phyloP scores from a whole-genome alignment of 805 yeast genomes.

The Cyberlindnera xylosilytica region DNA sequence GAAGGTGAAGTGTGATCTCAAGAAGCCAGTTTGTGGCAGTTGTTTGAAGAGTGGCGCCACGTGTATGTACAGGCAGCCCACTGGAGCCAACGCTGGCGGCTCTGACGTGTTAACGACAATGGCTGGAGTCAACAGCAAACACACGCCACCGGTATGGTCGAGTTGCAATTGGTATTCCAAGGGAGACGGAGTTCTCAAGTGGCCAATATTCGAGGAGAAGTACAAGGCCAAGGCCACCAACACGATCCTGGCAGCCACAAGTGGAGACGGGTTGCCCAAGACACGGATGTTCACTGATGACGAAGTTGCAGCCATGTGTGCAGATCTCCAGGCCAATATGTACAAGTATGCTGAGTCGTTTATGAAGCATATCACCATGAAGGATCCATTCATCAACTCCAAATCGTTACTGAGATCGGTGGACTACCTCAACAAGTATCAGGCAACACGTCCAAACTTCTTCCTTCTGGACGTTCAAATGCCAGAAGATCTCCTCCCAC shows the following conservation, averaged over 20 bases:
- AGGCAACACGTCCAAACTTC: background rate
- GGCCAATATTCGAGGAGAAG: constrained; percentile 20
- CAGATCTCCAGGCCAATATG: constrained; percentile 11
- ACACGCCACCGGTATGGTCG: constrained; percentile 18
- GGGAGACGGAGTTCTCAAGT: constrained; percentile 18
- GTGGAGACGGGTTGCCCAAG: constrained; percentile 10
- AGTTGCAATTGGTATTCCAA: constrained; percentile 23
- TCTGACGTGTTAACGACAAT: constrained; percentile 7
- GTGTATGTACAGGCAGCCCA: constrained; percentile 19
- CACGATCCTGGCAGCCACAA: constrained; percentile 10
- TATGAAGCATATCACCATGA: constrained; percentile 18
- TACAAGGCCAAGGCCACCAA: constrained; percentile 12
- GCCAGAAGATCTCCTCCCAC: constrained; percentile 12
- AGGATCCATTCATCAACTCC: constrained; percentile 21
- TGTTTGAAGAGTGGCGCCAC: constrained; percentile 28
- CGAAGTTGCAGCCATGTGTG: constrained; percentile 8
- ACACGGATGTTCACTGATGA: constrained; percentile 6
- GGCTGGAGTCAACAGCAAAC: constrained; percentile 6
- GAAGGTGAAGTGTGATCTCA: constrained; percentile 48
- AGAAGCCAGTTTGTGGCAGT: constrained; percentile 42
- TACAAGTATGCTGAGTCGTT: constrained; percentile 12
- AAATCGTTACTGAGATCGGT: constrained; percentile 11
- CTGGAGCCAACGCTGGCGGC: background rate
- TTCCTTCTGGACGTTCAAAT: constrained; percentile 11
- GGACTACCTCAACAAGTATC: constrained; percentile 6